Percentiles rank a stretch among this genome's conserved stretches.
Conservation (phyloP, 352 stramenopile genomes). For the Phytophthora crassamura region DNA sequence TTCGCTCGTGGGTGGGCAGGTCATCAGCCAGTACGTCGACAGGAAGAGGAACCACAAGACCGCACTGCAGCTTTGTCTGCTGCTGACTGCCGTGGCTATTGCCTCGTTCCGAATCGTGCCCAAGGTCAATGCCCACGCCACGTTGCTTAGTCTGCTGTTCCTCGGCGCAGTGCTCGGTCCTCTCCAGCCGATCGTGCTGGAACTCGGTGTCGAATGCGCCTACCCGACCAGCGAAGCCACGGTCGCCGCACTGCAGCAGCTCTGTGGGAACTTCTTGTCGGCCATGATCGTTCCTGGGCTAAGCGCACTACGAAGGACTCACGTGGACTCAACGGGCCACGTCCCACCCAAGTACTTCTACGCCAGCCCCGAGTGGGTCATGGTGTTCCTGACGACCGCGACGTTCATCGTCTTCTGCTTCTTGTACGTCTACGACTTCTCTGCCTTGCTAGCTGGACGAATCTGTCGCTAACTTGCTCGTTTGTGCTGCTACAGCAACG, state of each 20-base stretch:
- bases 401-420: constrained; percentile 62
- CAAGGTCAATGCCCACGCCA: constrained; percentile 33
- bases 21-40: constrained; percentile 71
- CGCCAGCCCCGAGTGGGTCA: constrained; percentile 58
- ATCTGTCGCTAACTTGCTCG: neutral
- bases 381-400: constrained; percentile 46
- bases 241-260: constrained; percentile 73
- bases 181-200: constrained; percentile 67
- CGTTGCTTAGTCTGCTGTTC: constrained; percentile 46
- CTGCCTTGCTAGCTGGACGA: neutral
- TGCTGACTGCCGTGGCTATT: constrained; percentile 45
- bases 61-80: constrained; percentile 52
- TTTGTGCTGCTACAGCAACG: constrained; percentile 39
- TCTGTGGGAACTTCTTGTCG: constrained; percentile 78
- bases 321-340: constrained; percentile 38
- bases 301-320: constrained; percentile 47
- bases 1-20: constrained; percentile 62
- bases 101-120: constrained; percentile 51
- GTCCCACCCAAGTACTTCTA: constrained; percentile 51
- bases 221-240: constrained; percentile 76
- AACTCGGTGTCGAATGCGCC: constrained; percentile 72
- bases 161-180: constrained; percentile 67
- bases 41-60: constrained; percentile 56
- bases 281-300: constrained; percentile 58
- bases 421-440: constrained; percentile 44